These are phyloP conservation scores for Gloeophyllum trabeum DNA, from an alignment of 768 basidiomycete species.

Conservation along the genomic window DNA sequence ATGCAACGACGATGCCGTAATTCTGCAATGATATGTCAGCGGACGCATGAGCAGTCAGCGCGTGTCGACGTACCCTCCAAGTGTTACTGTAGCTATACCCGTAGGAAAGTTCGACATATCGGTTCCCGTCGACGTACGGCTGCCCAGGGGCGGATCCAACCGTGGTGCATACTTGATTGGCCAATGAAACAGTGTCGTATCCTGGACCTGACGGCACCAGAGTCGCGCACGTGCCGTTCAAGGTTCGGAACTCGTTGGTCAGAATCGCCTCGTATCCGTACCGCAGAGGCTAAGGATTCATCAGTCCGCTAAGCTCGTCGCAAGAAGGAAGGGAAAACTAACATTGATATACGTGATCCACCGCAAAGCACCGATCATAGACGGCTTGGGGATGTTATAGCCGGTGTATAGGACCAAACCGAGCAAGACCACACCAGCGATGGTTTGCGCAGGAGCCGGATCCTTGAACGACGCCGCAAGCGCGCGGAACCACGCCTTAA, in stretches of 20 bases:
- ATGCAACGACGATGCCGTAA: conserved; percentile 59
- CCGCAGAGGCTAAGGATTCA: conserved; percentile 1
- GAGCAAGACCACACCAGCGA: not conserved
- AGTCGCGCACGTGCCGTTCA: conserved; percentile 47
- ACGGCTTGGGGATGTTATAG: conserved; percentile 46
- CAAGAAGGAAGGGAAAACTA: not conserved
- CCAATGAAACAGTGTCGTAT: conserved; percentile 41
- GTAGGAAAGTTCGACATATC: conserved; percentile 36
- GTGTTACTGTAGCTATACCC: conserved; percentile 33
- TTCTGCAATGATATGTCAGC: conserved; percentile 25
- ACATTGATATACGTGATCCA: conserved; percentile 56
- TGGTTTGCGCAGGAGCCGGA: not conserved
- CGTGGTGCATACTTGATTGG: conserved; percentile 69
- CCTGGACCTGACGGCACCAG: conserved; percentile 54
- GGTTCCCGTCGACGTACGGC: conserved; percentile 45
- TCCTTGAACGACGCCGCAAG: not conserved
- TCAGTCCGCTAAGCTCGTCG: not conserved
- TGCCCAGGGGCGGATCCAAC: conserved; percentile 56
- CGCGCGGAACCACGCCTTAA: conserved; percentile 41
- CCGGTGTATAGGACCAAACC: not conserved
- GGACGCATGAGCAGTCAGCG: not conserved
- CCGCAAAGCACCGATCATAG: conserved; percentile 57
- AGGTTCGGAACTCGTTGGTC: conserved; percentile 71
- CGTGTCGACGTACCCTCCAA: conserved; percentile 31
- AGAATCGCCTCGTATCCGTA: conserved; percentile 72